Base-by-base conservation (phyloP, 768 basidiomycete species). In the Panus rudis region DNA sequence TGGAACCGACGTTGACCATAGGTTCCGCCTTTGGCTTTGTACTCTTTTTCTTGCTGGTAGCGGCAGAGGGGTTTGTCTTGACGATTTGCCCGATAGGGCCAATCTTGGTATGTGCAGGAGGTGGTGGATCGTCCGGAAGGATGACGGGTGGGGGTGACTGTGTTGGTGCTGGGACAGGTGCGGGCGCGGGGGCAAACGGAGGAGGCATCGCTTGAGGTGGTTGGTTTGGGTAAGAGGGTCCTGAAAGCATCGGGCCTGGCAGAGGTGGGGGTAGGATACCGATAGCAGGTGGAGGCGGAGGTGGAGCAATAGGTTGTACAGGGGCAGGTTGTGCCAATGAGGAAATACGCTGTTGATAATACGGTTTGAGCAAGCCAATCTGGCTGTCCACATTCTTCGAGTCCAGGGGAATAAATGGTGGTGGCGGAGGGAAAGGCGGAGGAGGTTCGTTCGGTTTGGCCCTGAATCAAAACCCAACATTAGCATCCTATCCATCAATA, bases 401-500 rank as follows among this genome's bases (percentile, higher is more conserved):
- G 1, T 75, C 78, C 53, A 98, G 72, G 2, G 79, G 81, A 3
- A 90, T 61, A 56, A 93, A 89, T 0, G 84, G 72, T 0, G 85
- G 84, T 0, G 92, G 93, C 0, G 84, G 87, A 0, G 91, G 88
- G 60, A 83, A 96, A 4, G 84, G 88, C 2, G 78, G 78, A 1
- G 85, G 86, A 0, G 86, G 85, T 59, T 89, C 84, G 19, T 66
- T 74, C 2, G 83, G 79, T 54, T 79, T 80, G 37, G 71, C 69
- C 41, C 81, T 84, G 49, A 38, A 37, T 6, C 12, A 19, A 13
- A 7, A 11, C 16, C 10, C 16, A 20, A 8, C 6, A 35, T 35
- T 17, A 35, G 33, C 21, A 35, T 8, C 33, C 6, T 35, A n/a
- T 10, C 10, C 27, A 30, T 42, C 7, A 23, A 38, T 16, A 27